Evolutionary conservation across 805 yeast genomes (phyloP).

Genomic region (Hanseniaspora nectarophila): DNA sequence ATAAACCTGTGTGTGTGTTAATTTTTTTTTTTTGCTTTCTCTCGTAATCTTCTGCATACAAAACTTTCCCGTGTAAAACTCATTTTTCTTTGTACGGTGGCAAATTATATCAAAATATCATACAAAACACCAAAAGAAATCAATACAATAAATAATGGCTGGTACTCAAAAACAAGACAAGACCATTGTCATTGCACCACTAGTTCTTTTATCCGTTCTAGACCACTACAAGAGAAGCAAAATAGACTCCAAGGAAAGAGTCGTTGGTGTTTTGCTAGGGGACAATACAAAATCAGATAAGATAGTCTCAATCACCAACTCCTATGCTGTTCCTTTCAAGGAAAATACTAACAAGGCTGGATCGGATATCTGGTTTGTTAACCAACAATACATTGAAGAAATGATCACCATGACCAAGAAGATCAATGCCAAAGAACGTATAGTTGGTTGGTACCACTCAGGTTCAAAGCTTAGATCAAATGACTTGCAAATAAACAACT

Average conservation of each 20-base stretch:
- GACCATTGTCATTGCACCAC: slow-evolving; percentile 79
- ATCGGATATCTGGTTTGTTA: slow-evolving; percentile 89
- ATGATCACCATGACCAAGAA: slow-evolving; percentile 98
- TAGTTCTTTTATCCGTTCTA: slow-evolving; percentile 83
- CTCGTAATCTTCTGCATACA: neutral
- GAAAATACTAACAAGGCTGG: slow-evolving; percentile 70
- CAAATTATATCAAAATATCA: neutral
- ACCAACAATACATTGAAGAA: slow-evolving; percentile 87
- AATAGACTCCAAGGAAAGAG: slow-evolving; percentile 62
- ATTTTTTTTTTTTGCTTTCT: neutral
- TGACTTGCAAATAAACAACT: slow-evolving; percentile 75
- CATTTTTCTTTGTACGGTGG: neutral
- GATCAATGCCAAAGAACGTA: slow-evolving; percentile 89
- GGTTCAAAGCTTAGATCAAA: slow-evolving; percentile 86
- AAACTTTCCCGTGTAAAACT: too few species aligned
- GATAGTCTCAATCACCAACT: slow-evolving; percentile 66
- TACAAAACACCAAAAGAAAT: neutral
- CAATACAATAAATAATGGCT: neutral
- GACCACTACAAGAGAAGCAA: slow-evolving; percentile 90
- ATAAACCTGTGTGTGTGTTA: too few species aligned
- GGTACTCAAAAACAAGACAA: slow-evolving; percentile 9
- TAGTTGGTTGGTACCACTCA: slow-evolving; percentile 98
- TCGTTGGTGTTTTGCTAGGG: slow-evolving; percentile 88
- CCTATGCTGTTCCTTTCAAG: slow-evolving; percentile 95
- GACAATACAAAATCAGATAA: slow-evolving; percentile 42